A percentile compares a stretch with the other conserved stretches of the same genome.
phyloP scores from a whole-genome alignment of 805 yeast species.

The Candida sakaeoensis region DNA sequence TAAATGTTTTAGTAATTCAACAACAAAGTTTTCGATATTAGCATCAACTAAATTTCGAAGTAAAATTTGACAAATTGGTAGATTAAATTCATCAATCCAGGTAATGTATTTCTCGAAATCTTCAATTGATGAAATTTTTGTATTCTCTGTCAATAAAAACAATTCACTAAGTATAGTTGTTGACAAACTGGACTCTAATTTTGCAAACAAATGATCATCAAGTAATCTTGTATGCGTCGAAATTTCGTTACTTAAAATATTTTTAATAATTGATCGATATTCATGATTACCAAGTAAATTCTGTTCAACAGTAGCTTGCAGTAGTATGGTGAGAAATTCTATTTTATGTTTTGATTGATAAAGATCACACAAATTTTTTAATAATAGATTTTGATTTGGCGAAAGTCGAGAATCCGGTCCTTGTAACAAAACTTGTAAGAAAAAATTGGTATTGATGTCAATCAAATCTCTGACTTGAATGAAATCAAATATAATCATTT shows the following conservation, averaged over 20 bases:
- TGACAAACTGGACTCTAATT: slow-evolving; percentile 15
- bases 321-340: slow-evolving; percentile 2
- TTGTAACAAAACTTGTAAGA: neutral
- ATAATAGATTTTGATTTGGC: slow-evolving; percentile 7
- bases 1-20: slow-evolving; percentile 16
- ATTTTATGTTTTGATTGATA: slow-evolving; percentile 5
- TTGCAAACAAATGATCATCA: slow-evolving; percentile 18
- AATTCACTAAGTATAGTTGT: slow-evolving; percentile 18
- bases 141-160: slow-evolving; percentile 10
- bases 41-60: slow-evolving; percentile 18
- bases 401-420: neutral
- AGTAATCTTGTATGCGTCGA: slow-evolving; percentile 18
- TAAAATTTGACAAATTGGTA: slow-evolving; percentile 30
- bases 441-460: neutral
- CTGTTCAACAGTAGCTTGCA: slow-evolving; percentile 3
- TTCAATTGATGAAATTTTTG: slow-evolving; percentile 5
- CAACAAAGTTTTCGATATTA: slow-evolving; percentile 14
- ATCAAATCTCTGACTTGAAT: slow-evolving; percentile 8
- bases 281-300: neutral
- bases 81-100: slow-evolving; percentile 30
- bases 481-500: slow-evolving; percentile 9
- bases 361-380: slow-evolving; percentile 2
- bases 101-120: slow-evolving; percentile 17
- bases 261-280: slow-evolving; percentile 6
- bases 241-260: slow-evolving; percentile 13